Base-by-base conservation (phyloP, 495 filamentous ascomycete genomes). In the Aspergillus coremiiformis region DNA sequence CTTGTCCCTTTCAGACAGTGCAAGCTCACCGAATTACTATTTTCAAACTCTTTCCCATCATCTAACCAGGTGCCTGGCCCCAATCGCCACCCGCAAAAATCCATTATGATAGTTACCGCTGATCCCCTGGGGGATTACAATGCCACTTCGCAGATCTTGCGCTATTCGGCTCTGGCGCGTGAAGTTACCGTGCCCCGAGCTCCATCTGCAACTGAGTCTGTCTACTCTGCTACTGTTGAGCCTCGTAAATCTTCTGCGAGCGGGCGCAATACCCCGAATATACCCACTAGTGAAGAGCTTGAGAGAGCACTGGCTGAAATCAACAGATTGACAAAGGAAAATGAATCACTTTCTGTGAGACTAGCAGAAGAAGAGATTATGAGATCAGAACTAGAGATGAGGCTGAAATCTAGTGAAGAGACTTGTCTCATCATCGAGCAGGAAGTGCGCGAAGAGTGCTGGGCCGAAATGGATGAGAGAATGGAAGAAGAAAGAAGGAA, bases 121-220 rank as follows among this genome's bases (percentile, higher is more conserved):
- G 93, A 98, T 62, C 92, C 93, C 0, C 60, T 87, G 14, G 93
- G 94, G 11, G 93, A 98, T 65, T 96, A 89, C 74, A 96, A 97
- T 59, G 89, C 93, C 17, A 97, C 94, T 0, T 90, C 87, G 20
- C 93, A 98, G 66, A 97, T 98, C 29, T 74, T 98, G 4, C 86
- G 93, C 12, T 98, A 98, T 64, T 95, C 90, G 22, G 94, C 93
- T 8, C 78, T 97, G 4, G 94, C 93, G 0, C 82, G 89, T 1
- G 93, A 98, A 70, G 85, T 96, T 14, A 94, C 94, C 0, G 89
- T 96, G 4, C 91, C 92, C 2, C 83, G 92, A 21, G 83, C 91
- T 19, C 89, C 90, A 4, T 90, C 85, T 29, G 77, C 89, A 33
- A 84, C 82, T 4, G 78, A 73, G 55, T 82, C 84, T 2, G 79